Evolutionary conservation across 2,329 filamentous ascomycete species (phyloP), one percentile per base, ranked within the genome.

Genomic region (Monilinia polystroma): DNA sequence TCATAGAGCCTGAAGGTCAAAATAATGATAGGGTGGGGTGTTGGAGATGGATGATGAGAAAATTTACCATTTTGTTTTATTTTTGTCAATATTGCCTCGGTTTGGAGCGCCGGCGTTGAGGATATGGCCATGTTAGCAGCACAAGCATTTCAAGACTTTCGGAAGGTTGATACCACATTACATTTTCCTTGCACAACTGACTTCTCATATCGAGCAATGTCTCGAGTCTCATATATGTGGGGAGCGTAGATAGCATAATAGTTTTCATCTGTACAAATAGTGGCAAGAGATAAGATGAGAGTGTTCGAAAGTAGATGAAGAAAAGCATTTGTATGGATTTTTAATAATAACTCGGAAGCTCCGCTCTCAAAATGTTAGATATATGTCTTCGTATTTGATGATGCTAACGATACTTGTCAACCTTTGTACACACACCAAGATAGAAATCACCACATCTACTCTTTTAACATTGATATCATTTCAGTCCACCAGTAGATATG

Each of bases 51-150:
- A 43, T 32, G 52, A 56, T 7, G 23, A 23, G n/a, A 35, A 38
- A 47, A 26, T 41, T 58, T 51, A n/a, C 57, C 29, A 12, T 43
- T 38, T 57, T 14, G 18, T 60, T 49, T 38, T 53, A 1, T 54
- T 55, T 43, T 63, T 49, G 20, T 55, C 41, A 26, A 66, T 68
- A 67, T 67, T 67, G 56, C 66, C 60, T 70, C 63, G 68, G n/a
- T 51, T 70, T 70, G 70, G 69, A 73, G 73, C 72, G 72, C 66
- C 52, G 73, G 73, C 71, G 72, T 74, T 72, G 52, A 66, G 68
- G 69, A 68, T 63, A 71, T 54, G 47, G 43, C 45, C 58, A 63
- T 63, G 55, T 23, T 43, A 66, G 53, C 43, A 58, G 23, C 54
- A 35, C 63, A n/a, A 14, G 56, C 38, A 62, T 58, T 53, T 68